Evolutionary conservation across 202 grass and related monocot genomes (phyloP).

Genomic region (Setaria italica): DNA sequence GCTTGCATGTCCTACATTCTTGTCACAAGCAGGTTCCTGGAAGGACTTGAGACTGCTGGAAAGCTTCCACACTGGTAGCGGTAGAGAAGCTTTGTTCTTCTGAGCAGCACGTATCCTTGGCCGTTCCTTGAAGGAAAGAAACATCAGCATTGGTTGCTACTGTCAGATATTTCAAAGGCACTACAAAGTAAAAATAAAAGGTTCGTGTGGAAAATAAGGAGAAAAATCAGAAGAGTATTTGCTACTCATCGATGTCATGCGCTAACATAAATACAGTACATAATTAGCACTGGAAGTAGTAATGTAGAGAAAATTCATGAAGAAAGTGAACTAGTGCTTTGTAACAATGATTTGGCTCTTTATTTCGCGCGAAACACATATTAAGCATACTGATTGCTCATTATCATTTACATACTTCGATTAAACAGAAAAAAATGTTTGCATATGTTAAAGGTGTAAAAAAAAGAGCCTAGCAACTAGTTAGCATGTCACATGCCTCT

Average conservation of each 20-base stretch:
- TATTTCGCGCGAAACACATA: neutral
- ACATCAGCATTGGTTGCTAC: neutral
- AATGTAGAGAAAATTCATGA: neutral
- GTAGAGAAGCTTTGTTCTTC: slow-evolving; percentile 41
- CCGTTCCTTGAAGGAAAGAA: slow-evolving; percentile 47
- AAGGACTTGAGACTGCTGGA: slow-evolving; percentile 24
- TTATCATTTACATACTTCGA: slow-evolving; percentile 1
- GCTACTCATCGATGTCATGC: neutral
- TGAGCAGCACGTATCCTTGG: slow-evolving; percentile 29
- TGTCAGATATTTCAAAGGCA: slow-evolving; percentile 12
- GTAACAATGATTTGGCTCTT: neutral
- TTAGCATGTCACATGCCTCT: neutral
- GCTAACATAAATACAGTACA: neutral
- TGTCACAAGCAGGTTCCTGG: slow-evolving; percentile 34
- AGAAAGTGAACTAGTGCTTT: neutral
- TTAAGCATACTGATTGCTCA: neutral
- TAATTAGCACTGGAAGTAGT: too few relatives aligned
- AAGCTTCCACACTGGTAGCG: slow-evolving; percentile 17
- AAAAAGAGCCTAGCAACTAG: neutral
- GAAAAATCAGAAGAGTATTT: neutral
- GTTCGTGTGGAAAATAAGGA: neutral
- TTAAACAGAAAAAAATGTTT: neutral
- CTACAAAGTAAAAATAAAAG: neutral
- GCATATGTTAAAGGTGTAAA: neutral
- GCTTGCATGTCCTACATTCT: slow-evolving; percentile 35